Percentiles rank a stretch among this genome's conserved stretches.
These are phyloP conservation scores for Sugiyamaella marilandica DNA, from an alignment of 805 yeast genomes.

Conservation along the genomic window DNA sequence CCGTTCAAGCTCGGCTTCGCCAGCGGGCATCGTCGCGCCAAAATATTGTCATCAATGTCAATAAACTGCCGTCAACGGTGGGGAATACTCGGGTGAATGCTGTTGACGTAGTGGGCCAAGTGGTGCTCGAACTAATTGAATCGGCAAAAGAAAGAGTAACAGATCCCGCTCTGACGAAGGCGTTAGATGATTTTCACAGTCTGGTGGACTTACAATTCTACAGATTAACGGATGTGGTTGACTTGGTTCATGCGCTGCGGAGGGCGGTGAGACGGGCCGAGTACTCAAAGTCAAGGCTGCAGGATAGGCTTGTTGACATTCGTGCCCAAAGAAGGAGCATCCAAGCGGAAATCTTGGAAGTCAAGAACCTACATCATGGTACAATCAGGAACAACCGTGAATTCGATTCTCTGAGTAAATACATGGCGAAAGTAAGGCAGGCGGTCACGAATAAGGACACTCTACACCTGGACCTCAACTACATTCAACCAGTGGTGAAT, in stretches of 20 bases:
- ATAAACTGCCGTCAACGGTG: slow-evolving; percentile 16
- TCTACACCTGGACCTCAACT: background rate
- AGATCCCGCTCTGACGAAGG: slow-evolving; percentile 3
- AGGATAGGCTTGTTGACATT: slow-evolving; percentile 10
- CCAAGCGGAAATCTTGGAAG: slow-evolving; percentile 10
- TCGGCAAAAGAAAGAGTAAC: slow-evolving; percentile 3
- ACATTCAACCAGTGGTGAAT: background rate
- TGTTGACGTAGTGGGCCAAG: slow-evolving; percentile 17
- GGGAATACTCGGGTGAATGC: slow-evolving; percentile 20
- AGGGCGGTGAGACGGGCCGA: slow-evolving; percentile 12
- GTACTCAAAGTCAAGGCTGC: slow-evolving; percentile 8
- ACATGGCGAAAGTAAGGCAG: background rate
- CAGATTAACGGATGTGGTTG: slow-evolving; percentile 16
- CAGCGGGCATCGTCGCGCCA: background rate
- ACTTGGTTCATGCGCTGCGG: slow-evolving; percentile 12
- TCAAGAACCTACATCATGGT: background rate
- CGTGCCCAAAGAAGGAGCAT: slow-evolving; percentile 11
- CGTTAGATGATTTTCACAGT: slow-evolving; percentile 9
- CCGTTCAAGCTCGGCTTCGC: background rate
- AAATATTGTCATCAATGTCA: slow-evolving; percentile 6
- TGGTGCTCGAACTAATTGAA: slow-evolving; percentile 11
- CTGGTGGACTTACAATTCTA: slow-evolving; percentile 10
- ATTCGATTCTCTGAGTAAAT: background rate
- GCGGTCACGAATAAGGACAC: background rate
- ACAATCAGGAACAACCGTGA: background rate